Percentiles rank a stretch among this genome's conserved stretches.
These are phyloP conservation scores for Cutaneotrichosporon dermatis DNA, from an alignment of 1,284 basidiomycete species.

Conservation along the genomic window DNA sequence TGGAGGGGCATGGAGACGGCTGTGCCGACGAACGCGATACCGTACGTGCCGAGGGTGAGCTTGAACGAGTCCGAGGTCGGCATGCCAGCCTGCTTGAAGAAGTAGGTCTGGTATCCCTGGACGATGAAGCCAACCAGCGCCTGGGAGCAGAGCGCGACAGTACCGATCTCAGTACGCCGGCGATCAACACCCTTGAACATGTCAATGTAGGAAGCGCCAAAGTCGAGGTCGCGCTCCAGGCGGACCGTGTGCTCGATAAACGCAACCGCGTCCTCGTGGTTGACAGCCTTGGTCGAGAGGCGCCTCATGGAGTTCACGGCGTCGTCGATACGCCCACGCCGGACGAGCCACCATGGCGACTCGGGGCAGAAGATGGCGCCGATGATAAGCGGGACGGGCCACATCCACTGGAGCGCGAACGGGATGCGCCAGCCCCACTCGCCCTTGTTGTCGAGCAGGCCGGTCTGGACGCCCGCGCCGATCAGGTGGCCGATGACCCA, in stretches of 20 bases:
- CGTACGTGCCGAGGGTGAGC: slow-evolving; percentile 7
- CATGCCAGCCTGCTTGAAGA: slow-evolving; percentile 9
- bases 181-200: slow-evolving; percentile 46
- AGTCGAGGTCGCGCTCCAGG: slow-evolving; percentile 23
- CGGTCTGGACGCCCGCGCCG: slow-evolving; percentile 18
- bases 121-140: slow-evolving; percentile 1
- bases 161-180: slow-evolving; percentile 42
- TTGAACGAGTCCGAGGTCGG: slow-evolving; percentile 1
- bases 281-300: slow-evolving; percentile 17
- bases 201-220: slow-evolving; percentile 42
- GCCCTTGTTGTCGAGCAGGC: slow-evolving; percentile 6
- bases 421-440: slow-evolving; percentile 22
- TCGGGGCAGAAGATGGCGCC: slow-evolving; percentile 27
- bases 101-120: slow-evolving; percentile 21
- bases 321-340: slow-evolving; percentile 27
- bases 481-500: slow-evolving; percentile 36
- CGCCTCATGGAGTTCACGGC: neutral
- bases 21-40: slow-evolving; percentile 3
- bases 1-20: neutral
- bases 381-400: slow-evolving; percentile 16
- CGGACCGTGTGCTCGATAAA: slow-evolving; percentile 46
- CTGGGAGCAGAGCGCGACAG: slow-evolving; percentile 1
- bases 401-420: slow-evolving; percentile 16
- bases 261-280: slow-evolving; percentile 37
- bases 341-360: slow-evolving; percentile 37